A percentile compares a stretch with the other conserved stretches of the same genome.
Conservation (phyloP, 805 yeast genomes). For the Priceomyces medius region DNA sequence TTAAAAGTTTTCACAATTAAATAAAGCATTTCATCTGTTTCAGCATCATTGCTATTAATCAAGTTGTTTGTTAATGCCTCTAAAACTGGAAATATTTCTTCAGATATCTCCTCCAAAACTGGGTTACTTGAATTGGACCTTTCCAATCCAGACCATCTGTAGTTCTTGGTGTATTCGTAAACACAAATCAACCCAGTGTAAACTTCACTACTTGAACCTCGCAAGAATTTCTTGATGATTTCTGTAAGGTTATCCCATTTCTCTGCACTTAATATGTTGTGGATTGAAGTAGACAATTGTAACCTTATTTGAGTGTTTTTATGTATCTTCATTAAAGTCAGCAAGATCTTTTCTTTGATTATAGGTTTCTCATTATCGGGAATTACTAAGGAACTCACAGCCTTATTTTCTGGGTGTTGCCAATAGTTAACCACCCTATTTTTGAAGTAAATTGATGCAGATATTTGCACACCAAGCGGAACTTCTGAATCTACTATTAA, state of each 20-base stretch:
- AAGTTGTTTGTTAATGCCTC: conserved; percentile 31
- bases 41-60: conserved; percentile 18
- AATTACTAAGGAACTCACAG: conserved; percentile 22
- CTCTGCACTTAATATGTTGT: conserved; percentile 50
- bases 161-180: conserved; percentile 40
- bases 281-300: conserved; percentile 57
- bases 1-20: conserved; percentile 41
- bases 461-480: conserved; percentile 36
- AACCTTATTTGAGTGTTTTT: conserved; percentile 43
- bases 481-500: conserved; percentile 45
- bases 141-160: conserved; percentile 49
- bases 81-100: conserved; percentile 35
- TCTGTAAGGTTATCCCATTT: conserved; percentile 41
- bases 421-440: conserved; percentile 40
- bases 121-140: conserved; percentile 32
- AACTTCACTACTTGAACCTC: conserved; percentile 34
- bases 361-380: conserved; percentile 33
- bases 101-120: conserved; percentile 37
- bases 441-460: conserved; percentile 46
- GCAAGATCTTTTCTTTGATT: conserved; percentile 44
- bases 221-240: conserved; percentile 38
- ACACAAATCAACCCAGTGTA: conserved; percentile 40
- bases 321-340: conserved; percentile 41
- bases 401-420: conserved; percentile 33
- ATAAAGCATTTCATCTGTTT: conserved; percentile 37